Percentiles rank a stretch among this genome's conserved stretches.
Evolutionary conservation across 2,329 filamentous ascomycete species (phyloP).

Genomic region (Penicillium sclerotigenum): DNA sequence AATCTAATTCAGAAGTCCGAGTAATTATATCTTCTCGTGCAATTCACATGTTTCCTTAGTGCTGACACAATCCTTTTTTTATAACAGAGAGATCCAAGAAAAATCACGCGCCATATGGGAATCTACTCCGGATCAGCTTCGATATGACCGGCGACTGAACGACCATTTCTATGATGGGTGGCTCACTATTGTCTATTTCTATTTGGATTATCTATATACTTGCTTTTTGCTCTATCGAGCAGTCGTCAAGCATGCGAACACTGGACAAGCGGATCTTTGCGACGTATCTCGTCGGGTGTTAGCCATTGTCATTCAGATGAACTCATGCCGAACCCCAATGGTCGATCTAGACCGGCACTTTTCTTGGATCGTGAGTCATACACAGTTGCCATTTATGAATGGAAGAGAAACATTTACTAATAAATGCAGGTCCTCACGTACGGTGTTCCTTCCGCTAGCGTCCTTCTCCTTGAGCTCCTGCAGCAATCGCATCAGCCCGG

Average conservation of each 20-base stretch:
- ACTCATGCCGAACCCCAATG: conserved; percentile 26
- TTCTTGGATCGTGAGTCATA: conserved; percentile 34
- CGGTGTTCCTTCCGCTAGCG: conserved; percentile 33
- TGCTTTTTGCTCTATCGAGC: conserved; percentile 35
- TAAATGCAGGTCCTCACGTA: conserved; percentile 30
- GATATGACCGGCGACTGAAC: conserved; percentile 23
- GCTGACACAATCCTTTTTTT: background rate
- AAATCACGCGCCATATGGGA: conserved; percentile 26
- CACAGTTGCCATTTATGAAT: background rate
- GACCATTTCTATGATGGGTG: conserved; percentile 15
- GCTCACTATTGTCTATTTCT: conserved; percentile 27
- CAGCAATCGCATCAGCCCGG: conserved; percentile 31
- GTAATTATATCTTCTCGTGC: conserved; percentile 20
- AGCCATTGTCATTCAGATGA: conserved; percentile 30
- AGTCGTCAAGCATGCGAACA: conserved; percentile 32
- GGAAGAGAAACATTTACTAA: background rate
- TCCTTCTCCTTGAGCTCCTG: conserved; percentile 35
- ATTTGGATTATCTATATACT: conserved; percentile 37
- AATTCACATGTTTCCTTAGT: background rate
- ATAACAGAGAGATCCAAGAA: conserved; percentile 25
- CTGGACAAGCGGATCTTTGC: conserved; percentile 32
- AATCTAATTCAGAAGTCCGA: conserved; percentile 27
- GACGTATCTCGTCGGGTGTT: conserved; percentile 33
- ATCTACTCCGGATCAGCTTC: conserved; percentile 24
- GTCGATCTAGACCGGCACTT: conserved; percentile 34